Evolutionary conservation across 1,284 basidiomycete species (phyloP).

Genomic region (Puccinia horiana): DNA sequence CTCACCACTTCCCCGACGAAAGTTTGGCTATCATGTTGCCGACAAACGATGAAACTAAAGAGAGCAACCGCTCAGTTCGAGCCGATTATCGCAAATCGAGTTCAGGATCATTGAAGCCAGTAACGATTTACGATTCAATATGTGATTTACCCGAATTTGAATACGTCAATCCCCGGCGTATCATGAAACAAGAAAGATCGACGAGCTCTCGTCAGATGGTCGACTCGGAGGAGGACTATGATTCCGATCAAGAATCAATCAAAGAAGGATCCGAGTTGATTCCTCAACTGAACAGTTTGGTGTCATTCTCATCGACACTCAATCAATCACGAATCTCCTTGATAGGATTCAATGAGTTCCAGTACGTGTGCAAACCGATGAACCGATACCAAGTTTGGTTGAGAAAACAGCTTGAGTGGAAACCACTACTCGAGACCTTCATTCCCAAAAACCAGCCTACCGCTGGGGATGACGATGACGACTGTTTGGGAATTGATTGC

Average conservation of each 20-base stretch:
- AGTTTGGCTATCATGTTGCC: conserved; percentile 26
- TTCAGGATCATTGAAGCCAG: not conserved
- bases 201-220: not conserved
- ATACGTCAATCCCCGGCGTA: conserved; percentile 11
- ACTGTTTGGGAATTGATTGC: not conserved
- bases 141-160: conserved; percentile 40
- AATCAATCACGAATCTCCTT: not conserved
- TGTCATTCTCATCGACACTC: not conserved
- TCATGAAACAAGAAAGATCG: not conserved
- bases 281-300: not conserved
- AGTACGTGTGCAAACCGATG: conserved; percentile 2
- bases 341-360: conserved; percentile 31
- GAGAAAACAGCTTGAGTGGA: conserved; percentile 23
- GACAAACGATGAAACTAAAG: not conserved
- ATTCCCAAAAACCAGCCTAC: not conserved
- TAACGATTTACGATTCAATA: conserved; percentile 34
- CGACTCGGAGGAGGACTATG: not conserved
- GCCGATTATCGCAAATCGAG: conserved; percentile 18
- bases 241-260: not conserved
- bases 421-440: not conserved
- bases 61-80: not conserved
- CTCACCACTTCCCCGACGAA: conserved; percentile 23
- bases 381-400: conserved; percentile 34
- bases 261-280: not conserved
- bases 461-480: not conserved